phyloP scores from a whole-genome alignment of 192 early-diverging fungal species.

The Backusella macrospora region DNA sequence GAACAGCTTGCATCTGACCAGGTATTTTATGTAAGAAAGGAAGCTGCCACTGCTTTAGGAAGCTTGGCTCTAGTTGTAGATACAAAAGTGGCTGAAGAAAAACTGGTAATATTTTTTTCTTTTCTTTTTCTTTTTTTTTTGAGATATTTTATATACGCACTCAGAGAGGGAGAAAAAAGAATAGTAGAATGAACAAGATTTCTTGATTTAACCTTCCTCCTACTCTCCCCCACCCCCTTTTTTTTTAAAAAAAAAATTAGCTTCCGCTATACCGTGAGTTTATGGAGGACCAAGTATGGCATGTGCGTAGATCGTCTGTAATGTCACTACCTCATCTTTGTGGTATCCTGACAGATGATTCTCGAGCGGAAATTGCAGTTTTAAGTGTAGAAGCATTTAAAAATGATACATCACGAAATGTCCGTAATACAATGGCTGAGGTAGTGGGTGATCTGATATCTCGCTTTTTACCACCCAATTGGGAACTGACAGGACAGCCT shows the following conservation, averaged over 20 bases:
- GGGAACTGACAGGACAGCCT: constrained; percentile 36
- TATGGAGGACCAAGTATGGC: constrained; percentile 58
- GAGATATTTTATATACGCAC: not conserved
- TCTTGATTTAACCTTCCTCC: too few relatives aligned
- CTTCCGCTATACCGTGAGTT: constrained; percentile 55
- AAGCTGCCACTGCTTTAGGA: constrained; percentile 47
- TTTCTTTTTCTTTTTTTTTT: constrained; percentile 22
- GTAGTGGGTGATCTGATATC: constrained; percentile 57
- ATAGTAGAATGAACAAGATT: not conserved
- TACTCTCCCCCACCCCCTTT: too few relatives aligned
- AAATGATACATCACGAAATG: constrained; percentile 54
- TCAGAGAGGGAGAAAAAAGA: not conserved
- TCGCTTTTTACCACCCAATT: constrained; percentile 47
- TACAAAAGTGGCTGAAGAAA: constrained; percentile 36
- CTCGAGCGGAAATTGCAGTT: constrained; percentile 44
- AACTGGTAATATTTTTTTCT: constrained; percentile 46
- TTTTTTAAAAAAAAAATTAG: not conserved
- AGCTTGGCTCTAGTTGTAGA: constrained; percentile 41
- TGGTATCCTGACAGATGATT: constrained; percentile 47
- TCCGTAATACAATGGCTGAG: constrained; percentile 55
- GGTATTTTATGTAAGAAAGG: constrained; percentile 62
- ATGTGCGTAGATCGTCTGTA: constrained; percentile 56
- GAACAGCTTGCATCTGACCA: constrained; percentile 47
- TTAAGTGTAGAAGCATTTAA: constrained; percentile 48
- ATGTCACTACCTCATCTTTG: constrained; percentile 51